Evolutionary conservation across 2,329 filamentous ascomycete species (phyloP).

Genomic region (Calcarisporium arbuscula): DNA sequence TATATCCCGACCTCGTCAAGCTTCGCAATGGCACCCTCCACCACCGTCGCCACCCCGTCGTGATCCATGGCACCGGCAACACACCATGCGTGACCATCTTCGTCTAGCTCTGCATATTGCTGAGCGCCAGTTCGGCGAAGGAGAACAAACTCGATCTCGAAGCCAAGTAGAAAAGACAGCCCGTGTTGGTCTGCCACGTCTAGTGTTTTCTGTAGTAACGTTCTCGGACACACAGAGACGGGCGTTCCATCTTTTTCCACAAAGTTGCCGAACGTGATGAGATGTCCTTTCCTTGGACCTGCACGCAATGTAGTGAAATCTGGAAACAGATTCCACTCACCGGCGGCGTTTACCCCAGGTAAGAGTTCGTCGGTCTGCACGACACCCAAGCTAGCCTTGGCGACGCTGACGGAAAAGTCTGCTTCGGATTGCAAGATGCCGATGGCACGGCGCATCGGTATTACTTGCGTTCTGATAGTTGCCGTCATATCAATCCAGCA

Average conservation of each 20-base stretch:
- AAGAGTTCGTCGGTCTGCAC: slow-evolving; percentile 60
- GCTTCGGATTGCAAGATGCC: slow-evolving; percentile 38
- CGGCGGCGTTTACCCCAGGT: slow-evolving; percentile 48
- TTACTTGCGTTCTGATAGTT: slow-evolving; percentile 56
- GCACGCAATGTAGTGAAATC: slow-evolving; percentile 56
- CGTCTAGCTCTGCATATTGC: slow-evolving; percentile 39
- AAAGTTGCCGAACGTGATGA: slow-evolving; percentile 64
- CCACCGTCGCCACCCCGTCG: slow-evolving; percentile 46
- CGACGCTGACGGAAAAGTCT: slow-evolving; percentile 50
- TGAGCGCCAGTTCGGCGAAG: slow-evolving; percentile 39
- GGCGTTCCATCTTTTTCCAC: slow-evolving; percentile 45
- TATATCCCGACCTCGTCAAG: slow-evolving; percentile 58
- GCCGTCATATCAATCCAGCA: slow-evolving; percentile 78
- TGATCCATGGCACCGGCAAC: slow-evolving; percentile 57
- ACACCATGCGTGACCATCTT: slow-evolving; percentile 53
- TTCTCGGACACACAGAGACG: slow-evolving; percentile 57
- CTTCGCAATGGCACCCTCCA: slow-evolving; percentile 58
- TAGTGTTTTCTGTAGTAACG: slow-evolving; percentile 51
- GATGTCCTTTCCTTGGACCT: slow-evolving; percentile 54
- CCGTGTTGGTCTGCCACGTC: slow-evolving; percentile 43
- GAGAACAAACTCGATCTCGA: slow-evolving; percentile 77
- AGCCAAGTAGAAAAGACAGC: slow-evolving; percentile 62
- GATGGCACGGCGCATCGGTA: slow-evolving; percentile 56
- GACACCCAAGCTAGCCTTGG: slow-evolving; percentile 57
- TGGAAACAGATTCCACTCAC: slow-evolving; percentile 60